Base-by-base conservation (phyloP, 768 basidiomycete species). In the Polyporus arcularius region DNA sequence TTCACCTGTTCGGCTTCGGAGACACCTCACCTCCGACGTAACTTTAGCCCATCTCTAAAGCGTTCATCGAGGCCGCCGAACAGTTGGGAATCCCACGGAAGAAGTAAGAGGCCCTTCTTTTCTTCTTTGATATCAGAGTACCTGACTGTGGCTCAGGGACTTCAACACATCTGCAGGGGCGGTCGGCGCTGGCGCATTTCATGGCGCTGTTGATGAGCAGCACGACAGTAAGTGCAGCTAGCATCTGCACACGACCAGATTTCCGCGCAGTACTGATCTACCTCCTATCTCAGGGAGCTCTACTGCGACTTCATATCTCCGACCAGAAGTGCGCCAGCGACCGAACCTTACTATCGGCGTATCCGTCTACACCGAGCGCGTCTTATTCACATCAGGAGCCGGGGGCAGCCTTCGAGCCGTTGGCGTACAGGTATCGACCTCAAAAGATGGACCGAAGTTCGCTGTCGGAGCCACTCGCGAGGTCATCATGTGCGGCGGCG, bases 241-340 rank as follows among this genome's bases (percentile, higher is more conserved):
- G 21, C 21, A 38, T 45, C 39, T 4, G 40, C 10, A 2, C 8
- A 15, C 4, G 5, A 84, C 86, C 16, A 4, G 16, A 14, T 12
- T n/a, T 18, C 4, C 38, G 21, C 2, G 14, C 26, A 35, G 14
- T 16, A 3, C 12, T 26, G 18, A 15, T 14, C 28, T 4, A 6
- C 21, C 41, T 4, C 18, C 11, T 28, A 32, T n/a, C 15, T 15
- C 42, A 54, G 53, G 53, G 12, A 43, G 41, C 9, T 83, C 86
- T 2, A 77, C 85, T 1, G 86, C 88, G 65, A 73, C 82, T 1
- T 85, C 85, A 0, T 89, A 89, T 65, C 79, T 89, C 32, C 87
- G 85, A 0, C 70, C 77, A 4, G 76, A 83, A 0, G 86, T 88
- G 8, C 76, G 88, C 5, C 74, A 76, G 8, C 78, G 88, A 43